A percentile compares a stretch with the other conserved stretches of the same genome.
These are phyloP conservation scores for Leptographium radiaticola DNA, from an alignment of 2,329 filamentous ascomycete genomes.

Conservation along the genomic window DNA sequence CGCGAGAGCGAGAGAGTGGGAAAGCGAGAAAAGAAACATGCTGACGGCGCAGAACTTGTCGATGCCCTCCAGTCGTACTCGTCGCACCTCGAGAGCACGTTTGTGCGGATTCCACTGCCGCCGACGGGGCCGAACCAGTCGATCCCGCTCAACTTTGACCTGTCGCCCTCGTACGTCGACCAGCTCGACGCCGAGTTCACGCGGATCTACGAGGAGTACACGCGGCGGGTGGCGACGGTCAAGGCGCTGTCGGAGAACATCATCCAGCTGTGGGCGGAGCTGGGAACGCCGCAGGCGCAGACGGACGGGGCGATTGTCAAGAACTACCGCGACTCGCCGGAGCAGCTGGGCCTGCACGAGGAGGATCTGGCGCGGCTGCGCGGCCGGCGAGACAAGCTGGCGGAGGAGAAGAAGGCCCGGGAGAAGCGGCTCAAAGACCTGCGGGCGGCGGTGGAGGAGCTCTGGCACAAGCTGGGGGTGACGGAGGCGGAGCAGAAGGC, in stretches of 20 bases:
- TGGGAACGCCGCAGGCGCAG: slow-evolving; percentile 87
- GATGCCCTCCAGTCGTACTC: slow-evolving; percentile 93
- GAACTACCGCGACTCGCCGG: slow-evolving; percentile 77
- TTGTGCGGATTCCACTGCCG: slow-evolving; percentile 74
- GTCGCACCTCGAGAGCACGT: slow-evolving; percentile 81
- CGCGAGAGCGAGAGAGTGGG: background rate
- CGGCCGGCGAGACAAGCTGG: slow-evolving; percentile 64
- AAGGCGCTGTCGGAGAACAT: slow-evolving; percentile 68
- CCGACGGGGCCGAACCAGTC: slow-evolving; percentile 66
- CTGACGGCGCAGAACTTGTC: slow-evolving; percentile 56
- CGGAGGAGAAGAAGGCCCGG: slow-evolving; percentile 77
- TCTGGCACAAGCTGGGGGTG: slow-evolving; percentile 81
- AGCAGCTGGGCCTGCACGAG: slow-evolving; percentile 85
- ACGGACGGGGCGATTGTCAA: slow-evolving; percentile 81
- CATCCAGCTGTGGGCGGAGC: slow-evolving; percentile 88
- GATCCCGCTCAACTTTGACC: slow-evolving; percentile 72
- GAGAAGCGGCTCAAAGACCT: slow-evolving; percentile 68
- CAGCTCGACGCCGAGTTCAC: slow-evolving; percentile 84
- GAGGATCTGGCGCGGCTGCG: slow-evolving; percentile 67
- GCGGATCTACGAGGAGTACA: slow-evolving; percentile 93
- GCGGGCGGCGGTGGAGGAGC: slow-evolving; percentile 60
- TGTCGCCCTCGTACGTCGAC: slow-evolving; percentile 81
- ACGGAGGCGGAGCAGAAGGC: slow-evolving; percentile 71
- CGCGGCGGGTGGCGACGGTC: slow-evolving; percentile 63
- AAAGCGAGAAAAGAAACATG: background rate